phyloP scores from a whole-genome alignment of 805 yeast genomes.

The Wickerhamomyces hampshirensis region DNA sequence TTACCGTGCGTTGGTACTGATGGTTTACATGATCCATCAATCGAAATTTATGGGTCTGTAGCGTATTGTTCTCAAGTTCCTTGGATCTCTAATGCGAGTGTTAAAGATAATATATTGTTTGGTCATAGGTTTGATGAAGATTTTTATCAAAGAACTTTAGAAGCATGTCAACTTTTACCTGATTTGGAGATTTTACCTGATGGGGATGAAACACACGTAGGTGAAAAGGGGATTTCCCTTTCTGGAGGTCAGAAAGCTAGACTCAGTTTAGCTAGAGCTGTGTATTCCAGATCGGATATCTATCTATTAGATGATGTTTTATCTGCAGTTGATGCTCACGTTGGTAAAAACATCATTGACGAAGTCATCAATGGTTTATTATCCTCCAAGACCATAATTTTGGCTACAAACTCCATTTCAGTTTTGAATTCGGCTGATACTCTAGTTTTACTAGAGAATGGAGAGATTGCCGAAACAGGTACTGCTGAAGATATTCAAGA shows the following conservation, averaged over 20 bases:
- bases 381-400: slow-evolving; percentile 63
- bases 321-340: slow-evolving; percentile 72
- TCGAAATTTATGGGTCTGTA: slow-evolving; percentile 60
- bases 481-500: slow-evolving; percentile 47
- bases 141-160: slow-evolving; percentile 74
- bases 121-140: slow-evolving; percentile 80
- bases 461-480: slow-evolving; percentile 64
- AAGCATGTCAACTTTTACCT: slow-evolving; percentile 80
- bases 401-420: slow-evolving; percentile 84
- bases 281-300: slow-evolving; percentile 55
- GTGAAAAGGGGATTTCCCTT: slow-evolving; percentile 57
- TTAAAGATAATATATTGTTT: slow-evolving; percentile 84
- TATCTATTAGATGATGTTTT: slow-evolving; percentile 60
- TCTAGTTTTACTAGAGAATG: slow-evolving; percentile 64
- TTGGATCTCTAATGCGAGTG: slow-evolving; percentile 95
- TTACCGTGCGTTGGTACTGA: slow-evolving; percentile 34
- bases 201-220: slow-evolving; percentile 82
- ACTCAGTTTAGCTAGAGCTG: slow-evolving; percentile 63
- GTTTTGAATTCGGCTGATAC: slow-evolving; percentile 71
- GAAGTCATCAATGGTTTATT: slow-evolving; percentile 77
- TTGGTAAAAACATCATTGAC: slow-evolving; percentile 74
- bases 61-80: slow-evolving; percentile 93
- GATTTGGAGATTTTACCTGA: slow-evolving; percentile 80
- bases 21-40: slow-evolving; percentile 13
- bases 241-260: slow-evolving; percentile 66